These are phyloP conservation scores for Tylopilus orsonianus DNA, from an alignment of 1,284 basidiomycete species.

Conservation along the genomic window DNA sequence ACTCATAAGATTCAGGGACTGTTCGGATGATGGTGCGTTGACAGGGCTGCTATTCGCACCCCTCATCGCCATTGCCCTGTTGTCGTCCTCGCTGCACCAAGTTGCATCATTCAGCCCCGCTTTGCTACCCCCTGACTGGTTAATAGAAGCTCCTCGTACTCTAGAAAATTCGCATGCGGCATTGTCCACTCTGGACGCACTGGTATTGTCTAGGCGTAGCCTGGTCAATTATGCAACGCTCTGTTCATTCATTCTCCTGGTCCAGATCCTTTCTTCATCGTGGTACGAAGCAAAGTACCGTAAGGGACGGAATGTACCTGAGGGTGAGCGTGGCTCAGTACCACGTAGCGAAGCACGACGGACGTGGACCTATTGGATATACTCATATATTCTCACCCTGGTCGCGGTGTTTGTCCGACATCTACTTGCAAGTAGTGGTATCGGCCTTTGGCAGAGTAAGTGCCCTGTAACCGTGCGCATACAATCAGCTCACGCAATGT, in stretches of 20 bases:
- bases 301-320: slow-evolving; percentile 42
- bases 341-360: slow-evolving; percentile 70
- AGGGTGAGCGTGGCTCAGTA: slow-evolving; percentile 70
- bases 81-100: slow-evolving; percentile 52
- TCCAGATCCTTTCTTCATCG: slow-evolving; percentile 75
- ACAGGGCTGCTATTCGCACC: slow-evolving; percentile 80
- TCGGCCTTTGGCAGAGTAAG: slow-evolving; percentile 66
- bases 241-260: slow-evolving; percentile 74
- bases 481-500: slow-evolving; percentile 10
- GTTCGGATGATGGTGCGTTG: slow-evolving; percentile 79
- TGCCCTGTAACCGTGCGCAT: slow-evolving; percentile 32
- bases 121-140: slow-evolving; percentile 63
- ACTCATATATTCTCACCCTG: slow-evolving; percentile 53
- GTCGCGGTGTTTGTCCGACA: slow-evolving; percentile 50
- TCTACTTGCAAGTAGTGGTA: slow-evolving; percentile 40
- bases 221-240: slow-evolving; percentile 78
- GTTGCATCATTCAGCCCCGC: slow-evolving; percentile 24
- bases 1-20: slow-evolving; percentile 51
- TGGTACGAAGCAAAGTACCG: slow-evolving; percentile 63
- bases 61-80: slow-evolving; percentile 66
- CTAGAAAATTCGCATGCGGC: slow-evolving; percentile 41
- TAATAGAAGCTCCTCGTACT: slow-evolving; percentile 67
- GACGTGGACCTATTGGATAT: slow-evolving; percentile 61
- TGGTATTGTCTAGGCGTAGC: slow-evolving; percentile 70
- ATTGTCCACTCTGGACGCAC: slow-evolving; percentile 55